Conservation (phyloP, 352 stramenopile species). For the Globisporangium apiculatum region DNA sequence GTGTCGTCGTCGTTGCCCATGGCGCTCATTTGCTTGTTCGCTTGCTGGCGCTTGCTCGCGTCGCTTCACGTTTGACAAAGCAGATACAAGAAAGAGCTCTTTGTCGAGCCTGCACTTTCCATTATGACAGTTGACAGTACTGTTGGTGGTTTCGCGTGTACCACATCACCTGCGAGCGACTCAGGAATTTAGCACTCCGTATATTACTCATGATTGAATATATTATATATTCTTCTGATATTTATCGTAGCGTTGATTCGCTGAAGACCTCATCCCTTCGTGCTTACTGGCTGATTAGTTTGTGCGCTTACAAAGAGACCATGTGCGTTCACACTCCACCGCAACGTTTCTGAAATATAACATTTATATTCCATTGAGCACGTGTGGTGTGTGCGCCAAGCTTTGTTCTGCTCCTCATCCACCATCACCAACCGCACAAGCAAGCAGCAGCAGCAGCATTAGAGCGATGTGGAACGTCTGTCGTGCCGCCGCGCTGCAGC, state of each 20-base stretch:
- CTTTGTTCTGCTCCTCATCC: neutral
- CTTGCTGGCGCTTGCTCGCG: neutral
- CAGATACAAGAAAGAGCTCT: neutral
- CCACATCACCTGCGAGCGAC: too few species aligned
- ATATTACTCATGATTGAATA: too few species aligned
- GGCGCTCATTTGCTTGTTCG: neutral
- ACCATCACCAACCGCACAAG: neutral
- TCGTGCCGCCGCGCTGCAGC: slow-evolving; percentile 35
- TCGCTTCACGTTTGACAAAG: neutral
- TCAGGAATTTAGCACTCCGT: too few species aligned
- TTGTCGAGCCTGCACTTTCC: too few species aligned
- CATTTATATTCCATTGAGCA: neutral
- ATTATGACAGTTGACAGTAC: neutral
- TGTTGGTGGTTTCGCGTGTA: too few species aligned
- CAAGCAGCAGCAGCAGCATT: neutral
- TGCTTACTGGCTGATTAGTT: too few species aligned
- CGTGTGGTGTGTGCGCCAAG: neutral
- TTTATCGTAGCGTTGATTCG: too few species aligned
- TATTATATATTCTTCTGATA: too few species aligned
- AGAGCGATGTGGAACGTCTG: slow-evolving; percentile 48
- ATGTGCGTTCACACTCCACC: too few species aligned
- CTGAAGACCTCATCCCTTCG: too few species aligned
- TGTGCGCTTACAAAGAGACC: too few species aligned
- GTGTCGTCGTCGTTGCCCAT: slow-evolving; percentile 2
- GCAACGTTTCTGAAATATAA: too few species aligned